Percentiles rank a stretch among this genome's conserved stretches.
Evolutionary conservation across 306 rosid species (phyloP).

Genomic region (Echinosophora koreensis): DNA sequence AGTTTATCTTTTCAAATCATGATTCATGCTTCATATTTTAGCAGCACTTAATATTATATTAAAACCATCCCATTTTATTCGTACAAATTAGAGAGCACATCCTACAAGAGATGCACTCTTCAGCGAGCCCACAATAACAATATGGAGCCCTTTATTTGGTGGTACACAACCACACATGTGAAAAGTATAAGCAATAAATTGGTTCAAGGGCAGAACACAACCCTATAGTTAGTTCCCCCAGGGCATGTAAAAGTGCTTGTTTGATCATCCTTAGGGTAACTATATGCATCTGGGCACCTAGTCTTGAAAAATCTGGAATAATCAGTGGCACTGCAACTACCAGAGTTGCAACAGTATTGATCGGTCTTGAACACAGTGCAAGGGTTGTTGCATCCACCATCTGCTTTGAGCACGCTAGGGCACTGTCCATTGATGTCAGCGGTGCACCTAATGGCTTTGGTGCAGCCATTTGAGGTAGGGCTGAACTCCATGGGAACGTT

Average conservation of each 20-base stretch:
- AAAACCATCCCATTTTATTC: not conserved
- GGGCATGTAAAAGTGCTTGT: conserved; percentile 52
- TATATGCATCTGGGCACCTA: conserved; percentile 50
- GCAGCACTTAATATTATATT: not conserved
- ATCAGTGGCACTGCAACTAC: conserved; percentile 45
- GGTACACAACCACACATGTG: not conserved
- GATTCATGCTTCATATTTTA: not conserved
- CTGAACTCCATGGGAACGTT: conserved; percentile 58
- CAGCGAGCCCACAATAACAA: not conserved
- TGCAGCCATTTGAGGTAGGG: conserved; percentile 47
- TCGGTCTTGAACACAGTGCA: conserved; percentile 51
- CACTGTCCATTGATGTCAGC: conserved; percentile 60
- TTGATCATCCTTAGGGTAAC: conserved; percentile 56
- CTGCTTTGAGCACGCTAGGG: conserved; percentile 44
- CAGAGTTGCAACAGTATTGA: conserved; percentile 50
- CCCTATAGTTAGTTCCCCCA: conserved; percentile 52
- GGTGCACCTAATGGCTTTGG: conserved; percentile 40
- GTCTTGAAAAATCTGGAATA: conserved; percentile 54
- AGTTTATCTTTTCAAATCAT: not conserved
- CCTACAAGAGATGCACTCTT: not conserved
- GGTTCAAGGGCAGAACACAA: conserved; percentile 50
- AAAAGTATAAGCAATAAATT: not conserved
- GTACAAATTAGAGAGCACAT: not conserved
- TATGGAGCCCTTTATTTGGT: not conserved
- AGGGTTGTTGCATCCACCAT: conserved; percentile 61